Evolutionary conservation across 495 filamentous ascomycete genomes (phyloP).

Genomic region (Penicillium ochrochloron): DNA sequence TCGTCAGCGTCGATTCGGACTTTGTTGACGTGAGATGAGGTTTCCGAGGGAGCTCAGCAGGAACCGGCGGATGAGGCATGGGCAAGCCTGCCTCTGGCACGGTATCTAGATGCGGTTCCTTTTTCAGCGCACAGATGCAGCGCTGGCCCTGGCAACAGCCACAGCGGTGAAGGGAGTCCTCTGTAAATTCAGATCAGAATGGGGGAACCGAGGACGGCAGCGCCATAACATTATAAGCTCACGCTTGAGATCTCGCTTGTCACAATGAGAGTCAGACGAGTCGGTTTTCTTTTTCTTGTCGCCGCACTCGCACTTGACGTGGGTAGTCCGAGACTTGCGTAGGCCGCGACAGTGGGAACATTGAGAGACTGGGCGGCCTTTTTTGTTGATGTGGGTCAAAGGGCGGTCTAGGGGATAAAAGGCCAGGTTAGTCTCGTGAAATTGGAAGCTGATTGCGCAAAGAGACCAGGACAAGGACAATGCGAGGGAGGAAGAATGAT

Average conservation of each 20-base stretch:
- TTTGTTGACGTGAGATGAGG: slow-evolving; percentile 79
- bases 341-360: slow-evolving; percentile 95
- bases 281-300: slow-evolving; percentile 76
- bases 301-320: slow-evolving; percentile 97
- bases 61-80: slow-evolving; percentile 37
- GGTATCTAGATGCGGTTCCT: slow-evolving; percentile 76
- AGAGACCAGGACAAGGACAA: not conserved
- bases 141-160: slow-evolving; percentile 90
- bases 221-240: slow-evolving; percentile 48
- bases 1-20: slow-evolving; percentile 81
- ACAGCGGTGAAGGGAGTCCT: slow-evolving; percentile 69
- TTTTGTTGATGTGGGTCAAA: slow-evolving; percentile 96
- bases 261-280: slow-evolving; percentile 64
- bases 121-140: slow-evolving; percentile 92
- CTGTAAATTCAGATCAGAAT: slow-evolving; percentile 50
- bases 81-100: slow-evolving; percentile 35
- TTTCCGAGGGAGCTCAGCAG: slow-evolving; percentile 59
- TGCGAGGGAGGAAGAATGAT: slow-evolving; percentile 29
- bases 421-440: slow-evolving; percentile 3
- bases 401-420: slow-evolving; percentile 69
- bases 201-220: slow-evolving; percentile 34
- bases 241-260: slow-evolving; percentile 63
- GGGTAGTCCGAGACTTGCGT: slow-evolving; percentile 95
- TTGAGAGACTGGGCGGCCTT: slow-evolving; percentile 97
- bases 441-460: not conserved